These are phyloP conservation scores for Gossypium schwendimanii DNA, from an alignment of 441 rosid genomes.

Conservation along the genomic window DNA sequence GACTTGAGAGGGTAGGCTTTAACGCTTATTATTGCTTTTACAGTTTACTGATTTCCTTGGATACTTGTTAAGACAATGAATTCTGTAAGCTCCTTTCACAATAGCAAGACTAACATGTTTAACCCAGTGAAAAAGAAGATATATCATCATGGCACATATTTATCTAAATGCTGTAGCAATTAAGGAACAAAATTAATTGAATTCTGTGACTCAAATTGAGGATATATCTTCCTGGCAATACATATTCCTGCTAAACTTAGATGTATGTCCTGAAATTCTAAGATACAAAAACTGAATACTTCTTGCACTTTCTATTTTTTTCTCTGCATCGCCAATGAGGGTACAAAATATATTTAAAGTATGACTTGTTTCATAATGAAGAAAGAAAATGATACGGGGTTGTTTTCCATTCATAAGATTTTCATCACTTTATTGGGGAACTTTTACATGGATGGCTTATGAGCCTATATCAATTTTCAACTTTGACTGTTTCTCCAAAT, in stretches of 20 bases:
- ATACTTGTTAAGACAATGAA: not conserved
- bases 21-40: not conserved
- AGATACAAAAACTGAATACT: not conserved
- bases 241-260: not conserved
- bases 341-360: not conserved
- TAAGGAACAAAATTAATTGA: not conserved
- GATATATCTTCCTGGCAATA: not conserved
- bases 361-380: not conserved
- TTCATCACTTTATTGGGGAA: not conserved
- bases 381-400: not conserved
- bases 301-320: not conserved
- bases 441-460: not conserved
- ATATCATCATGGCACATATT: not conserved
- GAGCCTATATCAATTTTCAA: not conserved
- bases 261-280: not conserved
- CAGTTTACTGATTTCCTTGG: not conserved
- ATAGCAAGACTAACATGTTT: not conserved
- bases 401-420: not conserved
- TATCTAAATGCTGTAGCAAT: not conserved
- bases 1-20: constrained; percentile 65
- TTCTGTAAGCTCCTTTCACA: not conserved
- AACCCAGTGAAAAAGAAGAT: not conserved
- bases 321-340: not conserved
- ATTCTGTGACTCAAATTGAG: not conserved
- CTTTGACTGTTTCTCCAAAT: not conserved